These are phyloP conservation scores for Raddia distichophylla DNA, from an alignment of 176 grass and related monocot species.

Conservation along the genomic window DNA sequence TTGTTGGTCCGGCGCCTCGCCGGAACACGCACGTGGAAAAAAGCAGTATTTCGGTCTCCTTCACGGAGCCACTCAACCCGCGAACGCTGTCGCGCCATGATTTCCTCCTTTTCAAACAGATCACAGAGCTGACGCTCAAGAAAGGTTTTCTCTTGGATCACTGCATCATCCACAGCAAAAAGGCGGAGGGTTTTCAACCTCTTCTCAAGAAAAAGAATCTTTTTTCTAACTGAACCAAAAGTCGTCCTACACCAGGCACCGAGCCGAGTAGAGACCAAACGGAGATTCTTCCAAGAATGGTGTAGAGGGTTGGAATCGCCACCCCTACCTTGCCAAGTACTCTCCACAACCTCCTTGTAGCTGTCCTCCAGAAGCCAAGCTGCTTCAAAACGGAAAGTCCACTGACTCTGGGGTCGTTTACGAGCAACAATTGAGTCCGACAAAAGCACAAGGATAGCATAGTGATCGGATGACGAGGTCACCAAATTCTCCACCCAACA, in stretches of 20 bases:
- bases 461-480: neutral
- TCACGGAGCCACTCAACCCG: neutral
- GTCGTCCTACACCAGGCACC: no score
- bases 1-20: neutral
- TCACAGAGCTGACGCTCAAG: neutral
- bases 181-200: no score
- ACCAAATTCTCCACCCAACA: neutral
- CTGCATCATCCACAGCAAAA: neutral
- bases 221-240: no score
- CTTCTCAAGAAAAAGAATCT: neutral
- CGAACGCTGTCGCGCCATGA: neutral
- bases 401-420: no score
- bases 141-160: neutral
- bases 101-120: neutral
- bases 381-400: no score
- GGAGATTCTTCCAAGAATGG: no score
- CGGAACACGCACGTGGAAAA: neutral
- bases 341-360: no score
- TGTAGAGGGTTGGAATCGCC: no score
- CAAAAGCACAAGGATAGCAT: neutral
- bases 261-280: no score
- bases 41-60: neutral
- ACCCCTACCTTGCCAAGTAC: no score
- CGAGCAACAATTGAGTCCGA: no score
- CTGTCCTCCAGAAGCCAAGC: neutral